These are phyloP conservation scores for Helicostylum pulchrum DNA, from an alignment of 192 early-diverging fungal genomes.

Conservation along the genomic window DNA sequence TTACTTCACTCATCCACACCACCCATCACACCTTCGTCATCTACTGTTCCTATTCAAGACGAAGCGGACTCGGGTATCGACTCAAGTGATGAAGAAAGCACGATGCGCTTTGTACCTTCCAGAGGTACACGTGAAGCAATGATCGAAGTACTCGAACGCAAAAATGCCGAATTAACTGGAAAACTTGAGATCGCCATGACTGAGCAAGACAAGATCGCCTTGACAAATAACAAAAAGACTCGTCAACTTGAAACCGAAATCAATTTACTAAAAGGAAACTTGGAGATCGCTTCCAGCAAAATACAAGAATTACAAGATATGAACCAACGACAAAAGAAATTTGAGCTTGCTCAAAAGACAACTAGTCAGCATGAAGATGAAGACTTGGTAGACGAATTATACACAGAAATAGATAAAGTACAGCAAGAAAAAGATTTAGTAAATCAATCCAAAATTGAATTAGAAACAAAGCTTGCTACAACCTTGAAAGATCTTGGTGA, in stretches of 20 bases:
- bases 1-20: constrained; percentile 17
- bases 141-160: constrained; percentile 31
- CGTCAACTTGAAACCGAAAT: constrained; percentile 24
- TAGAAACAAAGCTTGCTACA: constrained; percentile 28
- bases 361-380: constrained; percentile 10
- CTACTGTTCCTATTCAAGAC: constrained; percentile 3
- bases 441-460: constrained; percentile 33
- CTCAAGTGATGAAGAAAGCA: constrained; percentile 4
- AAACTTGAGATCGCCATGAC: constrained; percentile 19
- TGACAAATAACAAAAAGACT: constrained; percentile 11
- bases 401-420: constrained; percentile 28
- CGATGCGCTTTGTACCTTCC: constrained; percentile 15
- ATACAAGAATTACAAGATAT: constrained; percentile 31
- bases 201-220: constrained; percentile 10
- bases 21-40: background rate
- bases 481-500: constrained; percentile 31
- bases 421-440: constrained; percentile 28
- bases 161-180: constrained; percentile 19
- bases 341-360: background rate
- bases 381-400: constrained; percentile 21
- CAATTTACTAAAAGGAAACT: constrained; percentile 11
- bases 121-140: constrained; percentile 26
- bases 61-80: constrained; percentile 16
- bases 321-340: constrained; percentile 11
- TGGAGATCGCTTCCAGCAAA: constrained; percentile 32